phyloP scores from a whole-genome alignment of 2,329 filamentous ascomycete genomes.

The Scedosporium dehoogii region DNA sequence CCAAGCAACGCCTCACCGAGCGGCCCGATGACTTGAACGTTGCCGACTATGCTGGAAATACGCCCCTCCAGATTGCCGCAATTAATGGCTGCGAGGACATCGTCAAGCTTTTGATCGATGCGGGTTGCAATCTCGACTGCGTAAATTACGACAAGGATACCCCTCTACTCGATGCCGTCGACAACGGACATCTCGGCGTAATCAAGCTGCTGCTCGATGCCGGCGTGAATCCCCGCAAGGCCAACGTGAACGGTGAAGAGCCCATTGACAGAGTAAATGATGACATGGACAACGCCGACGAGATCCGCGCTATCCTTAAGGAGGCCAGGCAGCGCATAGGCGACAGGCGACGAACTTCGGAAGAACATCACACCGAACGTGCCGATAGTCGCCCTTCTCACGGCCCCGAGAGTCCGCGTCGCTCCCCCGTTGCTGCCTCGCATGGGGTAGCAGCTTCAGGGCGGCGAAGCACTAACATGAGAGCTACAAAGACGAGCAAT shows the following conservation, averaged over 20 bases:
- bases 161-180: slow-evolving; percentile 88
- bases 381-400: slow-evolving; percentile 41
- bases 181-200: slow-evolving; percentile 86
- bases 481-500: slow-evolving; percentile 55
- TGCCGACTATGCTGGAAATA: slow-evolving; percentile 91
- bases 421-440: slow-evolving; percentile 30
- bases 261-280: slow-evolving; percentile 74
- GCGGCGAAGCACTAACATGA: slow-evolving; percentile 43
- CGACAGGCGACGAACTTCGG: slow-evolving; percentile 44
- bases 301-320: slow-evolving; percentile 62
- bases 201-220: slow-evolving; percentile 75
- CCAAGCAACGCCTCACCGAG: slow-evolving; percentile 64
- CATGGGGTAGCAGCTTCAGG: slow-evolving; percentile 30
- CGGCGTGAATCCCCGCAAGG: slow-evolving; percentile 82
- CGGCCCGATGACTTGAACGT: slow-evolving; percentile 82
- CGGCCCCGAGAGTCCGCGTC: slow-evolving; percentile 47
- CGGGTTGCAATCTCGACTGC: slow-evolving; percentile 76
- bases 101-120: slow-evolving; percentile 75
- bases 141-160: slow-evolving; percentile 79
- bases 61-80: slow-evolving; percentile 85
- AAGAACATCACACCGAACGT: slow-evolving; percentile 43
- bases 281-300: slow-evolving; percentile 66
- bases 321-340: slow-evolving; percentile 47
- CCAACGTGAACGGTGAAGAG: slow-evolving; percentile 87
- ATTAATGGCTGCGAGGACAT: slow-evolving; percentile 80